Percentiles rank a stretch among this genome's conserved stretches.
Evolutionary conservation across 192 early-diverging fungal genomes (phyloP).

Genomic region (Mortierella antarctica): DNA sequence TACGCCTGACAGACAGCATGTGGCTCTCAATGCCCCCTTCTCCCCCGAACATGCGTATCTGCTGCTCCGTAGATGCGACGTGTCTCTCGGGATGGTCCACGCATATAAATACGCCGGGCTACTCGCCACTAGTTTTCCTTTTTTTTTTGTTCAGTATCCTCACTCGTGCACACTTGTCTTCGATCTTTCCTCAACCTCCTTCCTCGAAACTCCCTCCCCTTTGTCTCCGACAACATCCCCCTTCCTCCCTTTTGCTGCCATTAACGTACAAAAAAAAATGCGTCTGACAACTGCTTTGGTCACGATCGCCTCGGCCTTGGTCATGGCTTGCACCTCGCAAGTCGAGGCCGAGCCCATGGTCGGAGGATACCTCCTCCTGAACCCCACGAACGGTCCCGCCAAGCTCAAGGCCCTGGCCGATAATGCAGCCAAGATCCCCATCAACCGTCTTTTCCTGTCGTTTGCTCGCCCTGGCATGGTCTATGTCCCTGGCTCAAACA

Average conservation of each 20-base stretch:
- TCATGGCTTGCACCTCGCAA: conserved; percentile 27
- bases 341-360: conserved; percentile 40
- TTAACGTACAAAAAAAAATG: conserved; percentile 9
- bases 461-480: conserved; percentile 43
- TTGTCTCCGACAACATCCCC: neutral
- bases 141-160: conserved; percentile 4
- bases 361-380: conserved; percentile 42
- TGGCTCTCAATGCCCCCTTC: too few species aligned
- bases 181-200: conserved; percentile 2
- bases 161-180: neutral
- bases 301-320: conserved; percentile 46
- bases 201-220: neutral
- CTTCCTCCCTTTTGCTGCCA: neutral
- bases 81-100: too few species aligned
- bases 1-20: too few species aligned
- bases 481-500: conserved; percentile 48
- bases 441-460: conserved; percentile 50
- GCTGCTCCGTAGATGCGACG: too few species aligned
- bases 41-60: too few species aligned
- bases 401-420: conserved; percentile 52
- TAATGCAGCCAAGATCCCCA: conserved; percentile 48
- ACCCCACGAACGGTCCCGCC: conserved; percentile 38
- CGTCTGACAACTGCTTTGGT: conserved; percentile 45
- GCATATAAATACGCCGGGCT: conserved; percentile 11
- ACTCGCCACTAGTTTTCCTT: neutral